phyloP scores from a whole-genome alignment of 768 basidiomycete genomes.

The Trametes villosa region DNA sequence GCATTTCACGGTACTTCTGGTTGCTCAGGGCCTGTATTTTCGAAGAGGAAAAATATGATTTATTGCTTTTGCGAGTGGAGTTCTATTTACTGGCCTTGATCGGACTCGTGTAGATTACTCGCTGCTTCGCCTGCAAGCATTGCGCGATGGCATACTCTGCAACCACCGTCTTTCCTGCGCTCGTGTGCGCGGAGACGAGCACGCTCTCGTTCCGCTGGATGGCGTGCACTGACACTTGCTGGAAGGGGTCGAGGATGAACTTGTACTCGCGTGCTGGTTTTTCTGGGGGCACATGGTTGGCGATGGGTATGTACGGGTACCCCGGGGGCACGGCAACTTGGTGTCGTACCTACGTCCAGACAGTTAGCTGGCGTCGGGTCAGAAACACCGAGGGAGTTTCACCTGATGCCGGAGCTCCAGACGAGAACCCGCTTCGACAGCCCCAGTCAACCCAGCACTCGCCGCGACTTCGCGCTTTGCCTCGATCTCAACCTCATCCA shows the following conservation, averaged over 20 bases:
- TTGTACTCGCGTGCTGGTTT: slow-evolving; percentile 94
- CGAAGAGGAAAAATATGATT: slow-evolving; percentile 26
- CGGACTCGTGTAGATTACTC: slow-evolving; percentile 98
- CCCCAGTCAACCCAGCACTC: slow-evolving; percentile 83
- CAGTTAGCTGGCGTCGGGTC: neutral
- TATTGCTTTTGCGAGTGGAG: neutral
- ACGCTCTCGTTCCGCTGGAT: slow-evolving; percentile 98
- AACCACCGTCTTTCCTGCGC: slow-evolving; percentile 98
- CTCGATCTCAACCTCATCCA: slow-evolving; percentile 95
- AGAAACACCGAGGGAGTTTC: slow-evolving; percentile 20
- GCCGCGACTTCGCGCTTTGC: slow-evolving; percentile 91
- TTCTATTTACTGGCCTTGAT: slow-evolving; percentile 79
- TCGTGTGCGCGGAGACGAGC: slow-evolving; percentile 97
- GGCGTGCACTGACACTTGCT: slow-evolving; percentile 90
- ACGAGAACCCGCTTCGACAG: slow-evolving; percentile 63
- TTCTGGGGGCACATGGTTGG: slow-evolving; percentile 86
- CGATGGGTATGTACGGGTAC: slow-evolving; percentile 89
- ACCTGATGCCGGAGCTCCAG: slow-evolving; percentile 86
- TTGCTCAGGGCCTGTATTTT: slow-evolving; percentile 87
- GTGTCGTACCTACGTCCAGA: slow-evolving; percentile 72
- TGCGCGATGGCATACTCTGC: slow-evolving; percentile 99
- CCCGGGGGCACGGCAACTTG: slow-evolving; percentile 95
- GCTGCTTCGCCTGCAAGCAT: slow-evolving; percentile 89
- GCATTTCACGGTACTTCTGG: slow-evolving; percentile 98
- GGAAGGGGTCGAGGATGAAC: slow-evolving; percentile 97